Base-by-base conservation (phyloP, 306 rosid genomes). In the Prosopis cineraria region DNA sequence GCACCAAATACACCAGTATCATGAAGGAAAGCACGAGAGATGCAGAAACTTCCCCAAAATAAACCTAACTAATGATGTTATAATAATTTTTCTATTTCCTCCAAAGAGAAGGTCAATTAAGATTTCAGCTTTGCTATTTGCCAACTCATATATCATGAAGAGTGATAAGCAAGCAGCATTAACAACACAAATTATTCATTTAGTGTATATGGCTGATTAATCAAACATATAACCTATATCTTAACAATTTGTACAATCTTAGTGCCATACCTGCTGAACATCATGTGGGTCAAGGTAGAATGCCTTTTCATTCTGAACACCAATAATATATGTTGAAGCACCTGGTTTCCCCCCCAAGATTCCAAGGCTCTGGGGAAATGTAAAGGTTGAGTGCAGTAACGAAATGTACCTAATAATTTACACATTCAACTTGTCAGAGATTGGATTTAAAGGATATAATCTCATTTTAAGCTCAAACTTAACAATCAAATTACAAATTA, bases 211-310 rank as follows among this genome's bases (percentile, higher is more conserved):
- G 27, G 8, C 16, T 48, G 50, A 47, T 34, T 37, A 36, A 50
- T 59, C 7, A 63, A 63, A 48, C 22, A 31, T 17, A 68, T 40
- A 63, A 75, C 17, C 55, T 27, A 72, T 34, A 70, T 12, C 45
- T 72, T 14, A n/a, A 80, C 80, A 77, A 48, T 13, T 64, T 71
- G 53, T 67, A 72, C 55, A 68, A 63, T 56, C 50, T 53, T 66
- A 50, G 58, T 77, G 43, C 31, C 41, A 53, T 90, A 91, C 99
- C 88, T 79, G 85, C 84, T 95, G 97, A 82, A 82, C 91, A 22
- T 88, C 93, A 81, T 95, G 99, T 13, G 99, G 99, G 83, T 95
- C 99, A 87, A 95, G 99, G 90, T 89, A 95, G 74, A 93, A 76
- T 45, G 93, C 97, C 77, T 91, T 91, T n/a, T 87, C 98, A 85